These are phyloP conservation scores for Myxozyma sirexii DNA, from an alignment of 805 yeast species.

Conservation along the genomic window DNA sequence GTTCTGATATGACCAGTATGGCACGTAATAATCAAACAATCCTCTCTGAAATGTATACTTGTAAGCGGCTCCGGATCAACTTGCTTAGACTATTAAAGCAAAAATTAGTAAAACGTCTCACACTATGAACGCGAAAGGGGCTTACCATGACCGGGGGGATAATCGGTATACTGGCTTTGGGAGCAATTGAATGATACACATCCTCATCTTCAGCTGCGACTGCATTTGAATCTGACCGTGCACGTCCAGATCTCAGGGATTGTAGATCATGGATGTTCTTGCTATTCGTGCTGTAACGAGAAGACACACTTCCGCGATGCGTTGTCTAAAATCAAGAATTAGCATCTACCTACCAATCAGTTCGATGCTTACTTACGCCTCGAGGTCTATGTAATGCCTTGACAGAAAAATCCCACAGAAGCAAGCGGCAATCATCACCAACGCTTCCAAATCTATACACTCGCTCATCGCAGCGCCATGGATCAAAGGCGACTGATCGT, in stretches of 20 bases:
- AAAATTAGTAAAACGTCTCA: not conserved
- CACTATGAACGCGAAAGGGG: too few relatives aligned
- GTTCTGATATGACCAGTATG: slow-evolving; percentile 34
- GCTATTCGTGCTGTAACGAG: slow-evolving; percentile 19
- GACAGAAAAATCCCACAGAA: slow-evolving; percentile 60
- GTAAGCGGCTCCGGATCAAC: slow-evolving; percentile 34
- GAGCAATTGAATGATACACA: slow-evolving; percentile 28
- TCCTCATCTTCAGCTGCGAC: slow-evolving; percentile 29
- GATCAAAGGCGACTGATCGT: slow-evolving; percentile 50
- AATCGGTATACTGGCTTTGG: slow-evolving; percentile 32
- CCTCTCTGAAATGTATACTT: slow-evolving; percentile 30
- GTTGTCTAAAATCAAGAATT: not conserved
- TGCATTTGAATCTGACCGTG: slow-evolving; percentile 27
- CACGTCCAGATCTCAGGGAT: slow-evolving; percentile 8
- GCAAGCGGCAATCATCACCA: slow-evolving; percentile 58
- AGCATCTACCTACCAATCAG: not conserved
- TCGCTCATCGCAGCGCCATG: slow-evolving; percentile 43
- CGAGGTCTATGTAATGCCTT: slow-evolving; percentile 42
- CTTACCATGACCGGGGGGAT: slow-evolving; percentile 34
- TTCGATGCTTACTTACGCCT: slow-evolving; percentile 8
- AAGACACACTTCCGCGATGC: slow-evolving; percentile 31
- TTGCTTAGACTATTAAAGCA: slow-evolving; percentile 22
- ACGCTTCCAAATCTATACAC: slow-evolving; percentile 55
- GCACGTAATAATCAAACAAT: slow-evolving; percentile 29
- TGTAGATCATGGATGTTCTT: slow-evolving; percentile 9